Evolutionary conservation across 352 stramenopile species (phyloP).

Genomic region (Ophiocytium majus): DNA sequence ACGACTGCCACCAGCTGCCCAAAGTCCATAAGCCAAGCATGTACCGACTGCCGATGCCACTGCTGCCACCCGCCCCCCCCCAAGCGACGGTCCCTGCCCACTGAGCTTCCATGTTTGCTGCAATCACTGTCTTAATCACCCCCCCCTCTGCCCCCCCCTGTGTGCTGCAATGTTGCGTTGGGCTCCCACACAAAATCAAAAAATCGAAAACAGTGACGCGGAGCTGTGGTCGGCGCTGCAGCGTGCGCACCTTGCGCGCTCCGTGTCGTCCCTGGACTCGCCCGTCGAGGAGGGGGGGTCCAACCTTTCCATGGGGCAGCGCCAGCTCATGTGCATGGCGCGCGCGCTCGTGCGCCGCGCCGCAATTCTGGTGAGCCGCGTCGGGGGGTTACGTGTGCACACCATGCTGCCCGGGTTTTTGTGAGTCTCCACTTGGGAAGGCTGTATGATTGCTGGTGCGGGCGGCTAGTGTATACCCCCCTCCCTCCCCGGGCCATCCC

Average conservation of each 20-base stretch:
- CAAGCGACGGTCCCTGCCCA: too few species aligned
- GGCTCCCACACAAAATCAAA: too few species aligned
- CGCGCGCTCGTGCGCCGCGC: slow-evolving; percentile 76
- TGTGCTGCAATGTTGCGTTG: too few species aligned
- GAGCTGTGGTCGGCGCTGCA: slow-evolving; percentile 64
- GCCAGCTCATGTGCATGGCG: slow-evolving; percentile 91
- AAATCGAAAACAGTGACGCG: slow-evolving; percentile 13
- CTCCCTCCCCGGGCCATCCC: not conserved
- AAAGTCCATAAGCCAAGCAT: too few species aligned
- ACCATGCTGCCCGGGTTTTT: not conserved
- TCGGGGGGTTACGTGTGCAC: not conserved
- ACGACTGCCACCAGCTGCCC: too few species aligned
- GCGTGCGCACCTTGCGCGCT: slow-evolving; percentile 68
- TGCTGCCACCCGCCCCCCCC: too few species aligned
- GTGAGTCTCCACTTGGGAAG: not conserved
- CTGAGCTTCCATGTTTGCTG: too few species aligned
- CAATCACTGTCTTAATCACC: too few species aligned
- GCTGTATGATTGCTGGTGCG: not conserved
- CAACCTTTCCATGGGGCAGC: slow-evolving; percentile 90
- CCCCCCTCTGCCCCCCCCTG: too few species aligned
- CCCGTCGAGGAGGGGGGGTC: slow-evolving; percentile 81
- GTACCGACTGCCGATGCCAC: too few species aligned
- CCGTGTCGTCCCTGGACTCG: slow-evolving; percentile 68
- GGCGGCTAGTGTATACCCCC: not conserved
- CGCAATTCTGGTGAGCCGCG: slow-evolving; percentile 31